Conservation (phyloP, 208 protist genomes). For the Trypanosoma boissoni region DNA sequence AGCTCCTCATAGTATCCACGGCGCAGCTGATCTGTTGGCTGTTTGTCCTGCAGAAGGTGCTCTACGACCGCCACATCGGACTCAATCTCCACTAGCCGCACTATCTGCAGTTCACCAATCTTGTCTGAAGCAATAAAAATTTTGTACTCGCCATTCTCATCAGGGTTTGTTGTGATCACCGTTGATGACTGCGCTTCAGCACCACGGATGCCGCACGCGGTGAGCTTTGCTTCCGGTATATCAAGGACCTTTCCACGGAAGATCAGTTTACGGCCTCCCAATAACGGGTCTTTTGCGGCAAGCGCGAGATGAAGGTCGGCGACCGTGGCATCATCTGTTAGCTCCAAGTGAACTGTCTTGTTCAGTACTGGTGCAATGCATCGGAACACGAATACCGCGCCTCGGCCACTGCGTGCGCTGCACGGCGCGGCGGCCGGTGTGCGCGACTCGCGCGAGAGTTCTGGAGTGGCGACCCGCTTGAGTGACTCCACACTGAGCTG, state of each 20-base stretch:
- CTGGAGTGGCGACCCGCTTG: too few species aligned
- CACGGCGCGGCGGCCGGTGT: not conserved
- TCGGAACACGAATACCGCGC: not conserved
- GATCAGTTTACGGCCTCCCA: slow-evolving; percentile 39
- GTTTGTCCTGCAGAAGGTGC: slow-evolving; percentile 14
- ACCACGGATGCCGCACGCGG: slow-evolving; percentile 45
- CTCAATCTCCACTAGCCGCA: slow-evolving; percentile 68
- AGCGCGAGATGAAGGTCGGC: slow-evolving; percentile 42
- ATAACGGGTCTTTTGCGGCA: slow-evolving; percentile 27
- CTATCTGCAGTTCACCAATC: slow-evolving; percentile 45
- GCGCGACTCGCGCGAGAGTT: not conserved
- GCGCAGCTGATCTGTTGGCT: slow-evolving; percentile 34
- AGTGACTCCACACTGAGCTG: too few species aligned
- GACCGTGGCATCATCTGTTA: slow-evolving; percentile 50
- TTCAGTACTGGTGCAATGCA: slow-evolving; percentile 34
- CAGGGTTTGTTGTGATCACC: slow-evolving; percentile 6
- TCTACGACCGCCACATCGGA: slow-evolving; percentile 39
- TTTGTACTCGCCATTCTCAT: slow-evolving; percentile 14
- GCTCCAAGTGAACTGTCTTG: slow-evolving; percentile 26
- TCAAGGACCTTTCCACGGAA: slow-evolving; percentile 58
- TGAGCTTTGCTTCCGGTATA: slow-evolving; percentile 36
- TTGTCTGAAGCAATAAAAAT: slow-evolving; percentile 59
- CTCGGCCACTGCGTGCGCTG: not conserved
- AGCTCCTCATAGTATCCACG: slow-evolving; percentile 82
- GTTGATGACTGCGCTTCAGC: slow-evolving; percentile 7